These are phyloP conservation scores for Entophlyctis luteolus DNA, from an alignment of 192 early-diverging fungal species.

Conservation along the genomic window DNA sequence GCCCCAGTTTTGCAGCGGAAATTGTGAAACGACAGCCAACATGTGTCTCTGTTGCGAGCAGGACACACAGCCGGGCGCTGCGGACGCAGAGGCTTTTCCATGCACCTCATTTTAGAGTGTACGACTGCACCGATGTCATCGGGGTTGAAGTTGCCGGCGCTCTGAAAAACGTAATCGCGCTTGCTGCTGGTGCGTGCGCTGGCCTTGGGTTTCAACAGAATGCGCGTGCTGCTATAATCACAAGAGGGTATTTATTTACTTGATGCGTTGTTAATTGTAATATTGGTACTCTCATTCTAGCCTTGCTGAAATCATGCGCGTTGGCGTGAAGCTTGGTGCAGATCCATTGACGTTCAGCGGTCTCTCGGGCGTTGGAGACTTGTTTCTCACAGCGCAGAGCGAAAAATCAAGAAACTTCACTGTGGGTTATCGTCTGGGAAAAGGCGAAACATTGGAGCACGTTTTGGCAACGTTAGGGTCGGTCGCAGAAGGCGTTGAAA, in stretches of 20 bases:
- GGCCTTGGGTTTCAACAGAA: constrained; percentile 50
- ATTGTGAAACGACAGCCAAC: constrained; percentile 46
- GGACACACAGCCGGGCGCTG: constrained; percentile 21
- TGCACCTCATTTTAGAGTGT: constrained; percentile 50
- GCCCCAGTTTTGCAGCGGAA: constrained; percentile 51
- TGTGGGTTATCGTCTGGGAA: constrained; percentile 47
- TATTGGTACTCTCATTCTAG: not conserved
- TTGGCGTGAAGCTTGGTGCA: constrained; percentile 47
- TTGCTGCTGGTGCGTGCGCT: constrained; percentile 45
- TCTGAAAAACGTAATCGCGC: constrained; percentile 52
- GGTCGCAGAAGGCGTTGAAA: constrained; percentile 51
- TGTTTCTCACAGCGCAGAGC: constrained; percentile 44
- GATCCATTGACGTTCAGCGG: constrained; percentile 52
- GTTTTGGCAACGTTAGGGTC: constrained; percentile 43
- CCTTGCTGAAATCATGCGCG: constrained; percentile 42
- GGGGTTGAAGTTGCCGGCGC: constrained; percentile 50
- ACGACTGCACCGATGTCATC: constrained; percentile 39
- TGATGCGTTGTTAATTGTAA: not conserved
- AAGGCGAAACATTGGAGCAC: constrained; percentile 46
- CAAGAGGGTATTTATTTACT: constrained; percentile 31
- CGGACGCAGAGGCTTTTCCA: constrained; percentile 47
- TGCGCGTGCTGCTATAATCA: constrained; percentile 50
- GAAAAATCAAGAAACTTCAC: constrained; percentile 56
- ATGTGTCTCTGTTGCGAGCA: constrained; percentile 43
- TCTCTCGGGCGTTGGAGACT: constrained; percentile 44